Base-by-base conservation (phyloP, 2,329 filamentous ascomycete species). In the Orbilia quercus region DNA sequence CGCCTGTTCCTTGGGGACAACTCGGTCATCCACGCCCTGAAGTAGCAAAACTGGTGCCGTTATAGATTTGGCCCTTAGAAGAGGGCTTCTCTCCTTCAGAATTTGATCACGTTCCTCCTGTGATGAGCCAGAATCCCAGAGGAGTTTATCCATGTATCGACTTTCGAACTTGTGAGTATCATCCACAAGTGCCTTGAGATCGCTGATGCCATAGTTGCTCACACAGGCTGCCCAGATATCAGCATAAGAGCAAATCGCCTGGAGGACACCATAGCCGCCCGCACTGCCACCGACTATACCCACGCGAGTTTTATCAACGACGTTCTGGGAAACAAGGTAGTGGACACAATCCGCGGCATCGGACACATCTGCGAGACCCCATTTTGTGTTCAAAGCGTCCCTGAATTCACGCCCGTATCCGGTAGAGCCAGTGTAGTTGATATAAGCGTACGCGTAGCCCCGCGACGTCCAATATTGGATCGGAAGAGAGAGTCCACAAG, bases 1-100 rank as follows among this genome's bases (percentile, higher is more conserved):
- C 1, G 85, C 84, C 77, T 89, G 87, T 14, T 82, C 81, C n/a
- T 85, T 78, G 0, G 86, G 87, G 14, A 88, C 87, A 1, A 89
- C 83, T 42, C 83, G 83, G 75, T 89, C 87, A 2, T 80, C 80
- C 1, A 81, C 82, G 0, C 87, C 87, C 20, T 88, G 84, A 3
- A 89, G 75, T n/a, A 89, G 78, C 36, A 88, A 78, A 20, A 89
- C 76, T 0, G 85, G 84, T 1, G 83, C 79, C 40, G 79, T 80
- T 60, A 86, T 85, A 58, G 81, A 80, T n/a, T 82, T 80, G 0
- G 82, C 84, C 57, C 84, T 81, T 48, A 81, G 82, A 12, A 84
- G 78, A 0, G 85, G 84, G 63, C 84, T 86, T 11, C 85, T 79
- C 45, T 84, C 82, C 2, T 77, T 78, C 44, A 82, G 83, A 2